Base-by-base conservation (phyloP, 768 basidiomycete genomes). In the Cantharellus anzutake region DNA sequence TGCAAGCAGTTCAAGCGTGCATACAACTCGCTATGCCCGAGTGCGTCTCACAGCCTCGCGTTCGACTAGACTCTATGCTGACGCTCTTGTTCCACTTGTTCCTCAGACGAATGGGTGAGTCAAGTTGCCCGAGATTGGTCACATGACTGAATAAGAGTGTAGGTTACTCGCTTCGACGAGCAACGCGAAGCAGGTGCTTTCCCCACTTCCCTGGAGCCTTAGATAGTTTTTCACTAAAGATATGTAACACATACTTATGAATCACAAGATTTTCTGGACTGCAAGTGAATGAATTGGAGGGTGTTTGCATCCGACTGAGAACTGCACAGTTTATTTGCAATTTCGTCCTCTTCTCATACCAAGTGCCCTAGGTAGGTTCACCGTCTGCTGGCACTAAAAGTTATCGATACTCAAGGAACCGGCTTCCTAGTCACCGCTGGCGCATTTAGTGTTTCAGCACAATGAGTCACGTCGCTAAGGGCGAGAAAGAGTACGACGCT, bases 401-500 rank as follows among this genome's bases (percentile, higher is more conserved):
- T 14, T 37, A 7, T 57, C 35, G 39, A 40, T 41, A 35, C 41
- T 11, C 38, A 14, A 38, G 42, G 37, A 38, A 38, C 35, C 7
- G 16, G 52, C 52, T 14, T 57, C 56, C 38, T 42, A 53, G 65
- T 66, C 65, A 66, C 65, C 65, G 64, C 65, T 66, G 65, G 60
- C 60, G 60, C 65, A 65, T 65, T 60, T 42, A 42, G 58, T 34
- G 39, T 41, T 37, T 51, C 37, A 7, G 11, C 56, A 84, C 70
- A 74, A 90, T 90, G 89, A 89, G 86, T 87, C 90, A 93, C 86
- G 90, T 90, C 88, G 87, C 89, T 78, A 91, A 91, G 82, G 86
- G 84, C 73, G 90, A 92, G 73, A 92, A 97, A 73, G 92, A 96
- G 72, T 92, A 91, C 78, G 96, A 97, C 66, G 91, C 89, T 62